Percentiles rank a stretch among this genome's conserved stretches.
These are phyloP conservation scores for Ascochyta pisi DNA, from an alignment of 2,329 filamentous ascomycete species.

Conservation along the genomic window DNA sequence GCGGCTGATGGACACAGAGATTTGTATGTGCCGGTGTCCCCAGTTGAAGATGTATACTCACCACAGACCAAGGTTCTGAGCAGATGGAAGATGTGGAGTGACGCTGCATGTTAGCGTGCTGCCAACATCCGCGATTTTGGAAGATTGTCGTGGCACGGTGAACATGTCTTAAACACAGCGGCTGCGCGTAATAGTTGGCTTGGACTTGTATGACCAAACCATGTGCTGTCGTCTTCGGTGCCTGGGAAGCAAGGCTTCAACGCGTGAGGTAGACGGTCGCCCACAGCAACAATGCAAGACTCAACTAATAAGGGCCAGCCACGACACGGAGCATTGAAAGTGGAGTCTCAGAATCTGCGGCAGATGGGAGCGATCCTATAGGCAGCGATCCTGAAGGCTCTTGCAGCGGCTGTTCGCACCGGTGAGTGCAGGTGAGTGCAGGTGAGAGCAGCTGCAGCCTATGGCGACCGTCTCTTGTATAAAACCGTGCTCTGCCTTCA, in stretches of 20 bases:
- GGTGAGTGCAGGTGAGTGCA: conserved; percentile 8
- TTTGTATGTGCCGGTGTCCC: too few species aligned
- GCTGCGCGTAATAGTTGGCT: conserved; percentile 5
- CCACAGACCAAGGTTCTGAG: neutral
- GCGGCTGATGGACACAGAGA: too few species aligned
- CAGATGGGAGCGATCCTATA: conserved; percentile 32
- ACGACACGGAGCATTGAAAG: conserved; percentile 32
- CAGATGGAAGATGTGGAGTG: conserved; percentile 1
- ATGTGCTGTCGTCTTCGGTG: conserved; percentile 33
- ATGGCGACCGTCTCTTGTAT: conserved; percentile 19
- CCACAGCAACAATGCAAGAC: conserved; percentile 18
- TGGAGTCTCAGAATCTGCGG: conserved; percentile 23
- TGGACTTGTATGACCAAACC: conserved; percentile 23
- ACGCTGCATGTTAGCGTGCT: neutral
- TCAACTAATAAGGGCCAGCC: conserved; percentile 41
- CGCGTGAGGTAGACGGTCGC: conserved; percentile 11
- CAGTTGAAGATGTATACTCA: neutral
- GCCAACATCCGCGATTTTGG: neutral
- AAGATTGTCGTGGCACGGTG: neutral
- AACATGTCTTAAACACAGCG: conserved; percentile 2
- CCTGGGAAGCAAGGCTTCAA: conserved; percentile 25
- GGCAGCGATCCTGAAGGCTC: conserved; percentile 20
- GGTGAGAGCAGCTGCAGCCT: conserved; percentile 18
- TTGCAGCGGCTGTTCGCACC: conserved; percentile 25
- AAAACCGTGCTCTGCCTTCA: conserved; percentile 6